Conservation (phyloP, 2,329 filamentous ascomycete species). For the Sporothrix schenckii region DNA sequence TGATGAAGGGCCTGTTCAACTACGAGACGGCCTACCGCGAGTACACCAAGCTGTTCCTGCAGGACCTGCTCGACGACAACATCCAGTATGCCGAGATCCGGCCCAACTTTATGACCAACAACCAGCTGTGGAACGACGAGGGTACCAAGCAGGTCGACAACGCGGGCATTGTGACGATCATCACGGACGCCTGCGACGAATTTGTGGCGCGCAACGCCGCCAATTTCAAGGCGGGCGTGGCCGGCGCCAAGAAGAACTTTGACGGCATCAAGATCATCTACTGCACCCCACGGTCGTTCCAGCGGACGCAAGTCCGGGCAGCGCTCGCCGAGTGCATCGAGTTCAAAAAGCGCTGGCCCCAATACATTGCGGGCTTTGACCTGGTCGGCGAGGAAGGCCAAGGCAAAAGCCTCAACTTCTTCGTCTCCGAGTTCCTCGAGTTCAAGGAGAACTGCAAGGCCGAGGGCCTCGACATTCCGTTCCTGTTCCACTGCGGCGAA, state of each 20-base stretch:
- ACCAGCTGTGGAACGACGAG: constrained; percentile 63
- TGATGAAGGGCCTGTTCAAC: constrained; percentile 73
- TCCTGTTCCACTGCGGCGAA: constrained; percentile 77
- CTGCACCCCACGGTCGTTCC: constrained; percentile 67
- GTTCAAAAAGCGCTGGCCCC: constrained; percentile 59
- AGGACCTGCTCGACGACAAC: constrained; percentile 64
- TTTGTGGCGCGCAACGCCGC: constrained; percentile 47
- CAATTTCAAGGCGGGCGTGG: background rate
- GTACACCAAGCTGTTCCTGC: constrained; percentile 63
- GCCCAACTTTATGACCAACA: constrained; percentile 67
- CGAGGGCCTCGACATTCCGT: constrained; percentile 62
- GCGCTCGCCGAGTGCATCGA: constrained; percentile 64
- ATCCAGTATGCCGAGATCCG: constrained; percentile 73
- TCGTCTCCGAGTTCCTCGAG: constrained; percentile 57
- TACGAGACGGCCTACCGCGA: constrained; percentile 64
- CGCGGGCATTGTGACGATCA: constrained; percentile 61
- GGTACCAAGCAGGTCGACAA: constrained; percentile 58
- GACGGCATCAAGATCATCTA: constrained; percentile 72
- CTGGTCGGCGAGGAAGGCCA: constrained; percentile 69
- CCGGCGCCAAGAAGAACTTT: constrained; percentile 49
- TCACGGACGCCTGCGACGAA: constrained; percentile 56
- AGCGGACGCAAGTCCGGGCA: constrained; percentile 49
- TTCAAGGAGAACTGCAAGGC: constrained; percentile 58
- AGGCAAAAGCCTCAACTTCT: constrained; percentile 61
- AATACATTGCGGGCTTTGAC: constrained; percentile 70